Percentiles rank a stretch among this genome's conserved stretches.
Evolutionary conservation across 257 asterid genomes (phyloP).

Genomic region (Handroanthus guayacan): DNA sequence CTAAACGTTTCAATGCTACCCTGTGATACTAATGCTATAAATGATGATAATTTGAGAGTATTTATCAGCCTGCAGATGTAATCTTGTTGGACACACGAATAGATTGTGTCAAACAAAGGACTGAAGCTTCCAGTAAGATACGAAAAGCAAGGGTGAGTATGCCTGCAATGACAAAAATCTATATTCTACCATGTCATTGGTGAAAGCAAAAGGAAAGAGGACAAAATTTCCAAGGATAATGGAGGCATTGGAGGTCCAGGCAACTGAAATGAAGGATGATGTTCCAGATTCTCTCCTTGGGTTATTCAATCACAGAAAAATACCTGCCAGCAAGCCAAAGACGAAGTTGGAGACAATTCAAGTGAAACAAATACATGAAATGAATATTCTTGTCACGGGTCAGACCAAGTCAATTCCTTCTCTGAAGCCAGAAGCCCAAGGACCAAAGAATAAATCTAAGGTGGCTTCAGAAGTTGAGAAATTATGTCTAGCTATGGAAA

Average conservation of each 20-base stretch:
- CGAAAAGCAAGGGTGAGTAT: slow-evolving; percentile 30
- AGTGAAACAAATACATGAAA: slow-evolving; percentile 31
- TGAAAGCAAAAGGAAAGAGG: slow-evolving; percentile 27
- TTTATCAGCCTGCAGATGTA: slow-evolving; percentile 42
- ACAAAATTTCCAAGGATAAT: slow-evolving; percentile 27
- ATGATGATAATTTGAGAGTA: neutral
- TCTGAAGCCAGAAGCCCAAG: neutral
- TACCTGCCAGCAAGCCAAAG: slow-evolving; percentile 29
- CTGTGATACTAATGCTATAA: slow-evolving; percentile 5
- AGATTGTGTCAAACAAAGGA: slow-evolving; percentile 23
- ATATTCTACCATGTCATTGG: slow-evolving; percentile 36
- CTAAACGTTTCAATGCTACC: neutral
- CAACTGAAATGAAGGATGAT: slow-evolving; percentile 29
- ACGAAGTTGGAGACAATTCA: slow-evolving; percentile 34
- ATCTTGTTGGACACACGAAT: slow-evolving; percentile 35
- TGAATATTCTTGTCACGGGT: neutral
- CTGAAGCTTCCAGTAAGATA: slow-evolving; percentile 33
- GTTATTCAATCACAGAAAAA: slow-evolving; percentile 32
- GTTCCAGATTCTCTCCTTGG: neutral
- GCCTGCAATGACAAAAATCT: slow-evolving; percentile 21
- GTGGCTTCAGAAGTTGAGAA: slow-evolving; percentile 28
- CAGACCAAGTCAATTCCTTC: slow-evolving; percentile 31
- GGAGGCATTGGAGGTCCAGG: slow-evolving; percentile 30
- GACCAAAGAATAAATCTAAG: neutral
- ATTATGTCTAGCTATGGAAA: slow-evolving; percentile 35